Evolutionary conservation across 768 basidiomycete genomes (phyloP).

Genomic region (Tulasnella calospora): DNA sequence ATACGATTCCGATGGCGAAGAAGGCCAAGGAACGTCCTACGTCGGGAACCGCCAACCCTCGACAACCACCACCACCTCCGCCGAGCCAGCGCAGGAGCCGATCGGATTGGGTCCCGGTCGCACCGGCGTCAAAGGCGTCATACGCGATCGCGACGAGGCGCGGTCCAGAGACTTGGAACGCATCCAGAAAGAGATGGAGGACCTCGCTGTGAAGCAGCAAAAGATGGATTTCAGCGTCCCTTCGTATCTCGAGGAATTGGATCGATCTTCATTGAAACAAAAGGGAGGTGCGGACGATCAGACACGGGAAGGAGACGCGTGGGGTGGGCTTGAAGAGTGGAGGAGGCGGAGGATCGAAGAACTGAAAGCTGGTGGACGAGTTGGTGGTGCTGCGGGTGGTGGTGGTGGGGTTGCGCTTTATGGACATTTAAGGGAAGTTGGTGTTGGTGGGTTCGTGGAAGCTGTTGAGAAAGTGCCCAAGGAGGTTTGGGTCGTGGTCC

Average conservation of each 20-base stretch:
- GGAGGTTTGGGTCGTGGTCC: constrained; percentile 76
- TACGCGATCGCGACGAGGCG: constrained; percentile 74
- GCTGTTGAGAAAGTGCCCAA: constrained; percentile 69
- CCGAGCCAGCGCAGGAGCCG: constrained; percentile 44
- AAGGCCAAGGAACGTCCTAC: constrained; percentile 37
- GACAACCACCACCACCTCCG: neutral
- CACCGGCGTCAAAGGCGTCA: constrained; percentile 85
- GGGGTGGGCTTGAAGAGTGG: constrained; percentile 20
- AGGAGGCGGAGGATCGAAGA: constrained; percentile 32
- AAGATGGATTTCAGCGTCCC: constrained; percentile 50
- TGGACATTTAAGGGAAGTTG: constrained; percentile 78
- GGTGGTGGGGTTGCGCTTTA: constrained; percentile 39
- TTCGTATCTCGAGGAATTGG: constrained; percentile 64
- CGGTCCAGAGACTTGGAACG: constrained; percentile 43
- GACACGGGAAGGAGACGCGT: constrained; percentile 40
- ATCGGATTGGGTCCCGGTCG: constrained; percentile 83
- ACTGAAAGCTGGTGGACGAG: constrained; percentile 34
- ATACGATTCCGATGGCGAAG: constrained; percentile 44
- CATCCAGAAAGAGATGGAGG: constrained; percentile 49
- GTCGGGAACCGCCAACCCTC: constrained; percentile 9
- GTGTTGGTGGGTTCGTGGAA: constrained; percentile 60
- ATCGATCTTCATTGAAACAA: neutral
- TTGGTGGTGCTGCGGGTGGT: constrained; percentile 50
- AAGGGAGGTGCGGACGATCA: constrained; percentile 43
- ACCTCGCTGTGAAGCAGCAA: constrained; percentile 56